Base-by-base conservation (phyloP, 1,284 basidiomycete species). In the Irpex sp. region DNA sequence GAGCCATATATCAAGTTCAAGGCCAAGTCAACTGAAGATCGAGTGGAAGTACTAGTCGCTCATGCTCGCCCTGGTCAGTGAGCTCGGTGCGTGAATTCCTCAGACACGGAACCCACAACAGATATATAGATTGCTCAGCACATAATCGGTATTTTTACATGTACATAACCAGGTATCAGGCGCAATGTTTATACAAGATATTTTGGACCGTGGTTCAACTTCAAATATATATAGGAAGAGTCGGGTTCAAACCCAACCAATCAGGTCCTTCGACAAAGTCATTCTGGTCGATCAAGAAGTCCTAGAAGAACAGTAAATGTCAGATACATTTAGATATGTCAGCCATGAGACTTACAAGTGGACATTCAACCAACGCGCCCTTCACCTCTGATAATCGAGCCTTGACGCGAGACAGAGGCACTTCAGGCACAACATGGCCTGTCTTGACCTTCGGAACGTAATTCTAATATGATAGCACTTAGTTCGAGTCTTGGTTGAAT, bases 211-310 rank as follows among this genome's bases (percentile, higher is more conserved):
- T 26, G 21, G 21, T 26, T 3, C 21, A 26, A 26, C 37, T 39
- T 70, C 67, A 93, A 61, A 93, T 87, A 71, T 89, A 93, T 63
- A 93, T 86, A 0, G 89, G 90, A 60, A 93, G 74, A 5, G 88
- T 88, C 8, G 91, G 90, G 75, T 92, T 89, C 35, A 92, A 75
- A 1, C 82, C 87, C n/a, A 71, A 76, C 91, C 91, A 93, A 61
- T 90, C 87, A 0, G 84, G 77, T 0, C 87, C 87, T 64, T 83
- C 81, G n/a, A 86, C 83, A 64, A 93, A 86, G 1, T 85, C 84
- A 65, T 86, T 85, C 66, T 94, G 84, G 63, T 93, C 90, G 61
- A 90, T 90, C 65, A 94, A 77, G 82, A 94, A 94, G 73, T 94
- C 88, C 89, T 92, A 63, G 6, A 26, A 35, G 7, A 51, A 7